Conservation (phyloP, 176 grass and related monocot genomes). For the bread wheat (Triticum aestivum) region DNA sequence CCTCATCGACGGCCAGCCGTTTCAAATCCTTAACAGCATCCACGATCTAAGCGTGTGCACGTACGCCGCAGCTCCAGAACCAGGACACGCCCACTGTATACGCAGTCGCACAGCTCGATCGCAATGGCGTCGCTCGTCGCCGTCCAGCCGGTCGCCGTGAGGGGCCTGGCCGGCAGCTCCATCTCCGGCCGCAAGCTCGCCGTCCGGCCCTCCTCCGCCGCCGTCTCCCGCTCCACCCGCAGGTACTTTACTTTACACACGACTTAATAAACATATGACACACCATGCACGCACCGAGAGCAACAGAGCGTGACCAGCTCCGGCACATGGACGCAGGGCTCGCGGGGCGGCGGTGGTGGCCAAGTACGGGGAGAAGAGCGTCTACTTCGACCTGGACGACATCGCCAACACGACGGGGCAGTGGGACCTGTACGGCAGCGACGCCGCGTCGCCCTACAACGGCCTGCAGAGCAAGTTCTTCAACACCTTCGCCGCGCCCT, state of each 20-base stretch:
- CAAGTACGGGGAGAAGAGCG: slow-evolving; percentile 97
- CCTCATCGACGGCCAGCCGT: slow-evolving; percentile 13
- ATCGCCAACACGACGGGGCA: slow-evolving; percentile 91
- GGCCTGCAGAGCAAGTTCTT: slow-evolving; percentile 97
- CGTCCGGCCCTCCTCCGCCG: slow-evolving; percentile 47
- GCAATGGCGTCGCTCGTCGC: slow-evolving; percentile 85
- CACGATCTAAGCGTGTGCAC: slow-evolving; percentile 24
- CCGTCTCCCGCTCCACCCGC: slow-evolving; percentile 41
- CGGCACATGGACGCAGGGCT: not conserved
- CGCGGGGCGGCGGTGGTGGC: slow-evolving; percentile 65
- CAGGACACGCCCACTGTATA: not conserved
- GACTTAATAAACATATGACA: too few relatives aligned
- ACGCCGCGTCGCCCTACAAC: slow-evolving; percentile 95
- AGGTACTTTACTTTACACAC: slow-evolving; percentile 32
- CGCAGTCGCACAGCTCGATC: not conserved
- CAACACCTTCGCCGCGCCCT: slow-evolving; percentile 85
- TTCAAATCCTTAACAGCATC: slow-evolving; percentile 47
- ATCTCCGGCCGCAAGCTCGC: slow-evolving; percentile 68
- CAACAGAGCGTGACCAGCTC: not conserved
- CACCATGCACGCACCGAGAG: too few relatives aligned
- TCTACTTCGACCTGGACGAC: slow-evolving; percentile 98
- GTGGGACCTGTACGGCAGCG: slow-evolving; percentile 95
- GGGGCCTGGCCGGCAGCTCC: slow-evolving; percentile 84
- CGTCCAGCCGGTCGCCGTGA: slow-evolving; percentile 68
- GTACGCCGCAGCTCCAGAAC: not conserved